Percentiles rank a stretch among this genome's conserved stretches.
These are phyloP conservation scores for Saturnispora hagleri DNA, from an alignment of 805 yeast species.

Conservation along the genomic window DNA sequence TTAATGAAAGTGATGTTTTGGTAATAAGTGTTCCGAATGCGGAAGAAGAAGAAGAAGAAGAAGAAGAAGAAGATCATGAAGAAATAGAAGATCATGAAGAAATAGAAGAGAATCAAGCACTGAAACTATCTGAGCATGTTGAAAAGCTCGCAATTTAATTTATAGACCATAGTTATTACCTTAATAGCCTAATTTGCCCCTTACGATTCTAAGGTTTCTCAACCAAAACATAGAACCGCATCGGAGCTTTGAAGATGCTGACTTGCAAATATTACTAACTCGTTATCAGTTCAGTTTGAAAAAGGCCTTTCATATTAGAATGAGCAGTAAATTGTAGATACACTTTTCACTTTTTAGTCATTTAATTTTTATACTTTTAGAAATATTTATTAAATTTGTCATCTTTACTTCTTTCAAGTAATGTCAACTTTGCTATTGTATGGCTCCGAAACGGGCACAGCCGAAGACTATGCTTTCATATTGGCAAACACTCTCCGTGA, in stretches of 20 bases:
- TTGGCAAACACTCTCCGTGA: constrained; percentile 53
- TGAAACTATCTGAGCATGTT: background rate
- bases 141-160: background rate
- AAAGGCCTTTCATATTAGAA: background rate
- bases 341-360: background rate
- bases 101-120: background rate
- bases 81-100: background rate
- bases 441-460: constrained; percentile 90
- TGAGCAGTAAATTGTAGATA: background rate
- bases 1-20: constrained; percentile 8
- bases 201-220: background rate
- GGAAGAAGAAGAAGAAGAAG: constrained; percentile 9
- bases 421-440: constrained; percentile 40
- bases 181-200: background rate
- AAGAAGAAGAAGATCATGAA: background rate
- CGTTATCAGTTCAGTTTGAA: background rate
- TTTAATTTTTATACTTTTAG: background rate
- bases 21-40: constrained; percentile 12
- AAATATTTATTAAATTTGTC: background rate
- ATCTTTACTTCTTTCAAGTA: constrained; percentile 27
- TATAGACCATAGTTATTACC: background rate
- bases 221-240: too few species aligned
- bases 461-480: constrained; percentile 73
- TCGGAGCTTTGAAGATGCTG: too few species aligned
- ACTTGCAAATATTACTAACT: too few species aligned